Evolutionary conservation across 192 early-diverging fungal genomes (phyloP), one percentile per base, ranked within the genome.

Genomic region (Gonapodya prolifera): DNA sequence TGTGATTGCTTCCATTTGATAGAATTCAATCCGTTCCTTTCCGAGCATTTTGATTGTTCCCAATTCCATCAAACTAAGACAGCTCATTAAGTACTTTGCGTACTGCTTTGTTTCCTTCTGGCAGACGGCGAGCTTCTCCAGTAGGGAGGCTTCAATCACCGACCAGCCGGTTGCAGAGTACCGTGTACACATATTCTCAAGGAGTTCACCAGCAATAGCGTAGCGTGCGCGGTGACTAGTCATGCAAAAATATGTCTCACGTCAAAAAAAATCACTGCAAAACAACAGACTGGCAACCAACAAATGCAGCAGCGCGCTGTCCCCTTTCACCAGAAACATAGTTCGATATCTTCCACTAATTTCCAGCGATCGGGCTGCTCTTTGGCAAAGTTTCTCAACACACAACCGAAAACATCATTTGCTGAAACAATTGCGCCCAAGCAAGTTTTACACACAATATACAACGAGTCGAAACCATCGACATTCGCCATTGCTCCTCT

Each of bases 271-370:
- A n/a, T n/a, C n/a, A n/a, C n/a, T n/a, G n/a, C n/a, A n/a, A n/a
- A n/a, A n/a, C n/a, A n/a, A n/a, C n/a, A n/a, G n/a, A n/a, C n/a
- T n/a, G n/a, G n/a, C n/a, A 32, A 76, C 78, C 35, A 1, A 94
- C 93, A 88, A 94, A 81, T 91, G 86, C 2, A 95, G 81, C 1
- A 87, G 81, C 0, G 93, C 93, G 61, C 95, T 87, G 79, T 95
- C 94, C 0, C 89, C 87, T 70, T 91, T 91, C 29, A 94, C 73
- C 33, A 89, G 83, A 31, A 88, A 76, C 0, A 87, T 85, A 1
- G 91, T 90, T 75, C 90, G 83, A 35, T 82, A 77, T 34, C 93
- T 85, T 16, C 80, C 79, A 77, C 90, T 89, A 13, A 75, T 80
- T 80, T 95, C 90, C 76, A 90, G 94, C n/a, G 45, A 61, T 8